Evolutionary conservation across 2,329 filamentous ascomycete genomes (phyloP).

Genomic region (Eutypella sp.): DNA sequence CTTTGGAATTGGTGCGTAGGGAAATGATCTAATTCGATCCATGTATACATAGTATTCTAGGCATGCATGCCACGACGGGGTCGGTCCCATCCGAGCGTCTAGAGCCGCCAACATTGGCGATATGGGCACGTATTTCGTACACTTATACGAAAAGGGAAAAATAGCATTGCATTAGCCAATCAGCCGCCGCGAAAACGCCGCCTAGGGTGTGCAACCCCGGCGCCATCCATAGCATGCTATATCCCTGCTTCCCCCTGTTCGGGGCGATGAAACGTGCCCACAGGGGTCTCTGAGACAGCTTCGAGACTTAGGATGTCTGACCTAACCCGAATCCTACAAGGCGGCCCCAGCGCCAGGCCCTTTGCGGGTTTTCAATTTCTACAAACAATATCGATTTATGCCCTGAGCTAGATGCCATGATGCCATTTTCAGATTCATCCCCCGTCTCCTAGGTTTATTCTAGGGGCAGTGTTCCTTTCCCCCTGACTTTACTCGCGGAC

Average conservation of each 20-base stretch:
- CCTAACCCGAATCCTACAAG: slow-evolving; percentile 12
- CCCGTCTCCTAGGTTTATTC: too few species aligned
- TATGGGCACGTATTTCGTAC: not conserved
- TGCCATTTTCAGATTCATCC: too few species aligned
- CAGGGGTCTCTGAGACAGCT: slow-evolving; percentile 19
- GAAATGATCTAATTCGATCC: too few species aligned
- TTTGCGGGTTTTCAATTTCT: too few species aligned
- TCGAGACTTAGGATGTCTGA: slow-evolving; percentile 20
- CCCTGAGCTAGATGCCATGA: too few species aligned
- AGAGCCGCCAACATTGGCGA: not conserved
- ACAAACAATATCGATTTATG: too few species aligned
- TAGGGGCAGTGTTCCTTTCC: too few species aligned
- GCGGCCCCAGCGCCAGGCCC: not conserved
- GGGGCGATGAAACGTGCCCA: slow-evolving; percentile 15
- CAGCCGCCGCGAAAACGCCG: too few species aligned
- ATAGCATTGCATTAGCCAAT: not conserved
- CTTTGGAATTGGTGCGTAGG: too few species aligned
- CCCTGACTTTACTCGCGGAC: too few species aligned
- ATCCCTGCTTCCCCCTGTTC: slow-evolving; percentile 9
- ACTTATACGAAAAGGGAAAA: not conserved
- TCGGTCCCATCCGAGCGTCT: not conserved
- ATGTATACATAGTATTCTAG: too few species aligned
- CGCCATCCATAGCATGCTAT: slow-evolving; percentile 4
- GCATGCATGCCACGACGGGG: not conserved
- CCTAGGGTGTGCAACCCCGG: slow-evolving; percentile 3